Evolutionary conservation across 805 yeast genomes (phyloP), one percentile per base, ranked within the genome.

Genomic region (Blastobotrys attinorum): DNA sequence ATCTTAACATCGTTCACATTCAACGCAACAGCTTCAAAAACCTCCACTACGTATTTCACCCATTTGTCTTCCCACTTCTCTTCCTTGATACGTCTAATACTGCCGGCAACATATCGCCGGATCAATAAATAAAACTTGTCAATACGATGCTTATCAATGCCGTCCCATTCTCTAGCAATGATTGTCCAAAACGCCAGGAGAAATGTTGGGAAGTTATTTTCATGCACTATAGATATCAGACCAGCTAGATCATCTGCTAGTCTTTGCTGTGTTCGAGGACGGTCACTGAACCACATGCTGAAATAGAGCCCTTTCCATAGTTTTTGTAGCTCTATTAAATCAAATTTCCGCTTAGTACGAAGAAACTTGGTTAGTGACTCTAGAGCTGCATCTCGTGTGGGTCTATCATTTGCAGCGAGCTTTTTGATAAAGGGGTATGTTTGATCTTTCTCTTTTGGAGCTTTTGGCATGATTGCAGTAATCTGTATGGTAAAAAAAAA

Each of bases 201-300:
- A 59, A 88, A 87, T 4, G 57, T 55, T 43, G 67, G 51, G 59
- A 75, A 71, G 61, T 70, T 69, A 3, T 59, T 60, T 21, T 52
- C 53, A 39, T 56, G 49, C 66, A 72, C 62, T 8, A 52, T 39
- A n/a, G 49, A 48, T 23, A 67, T 49, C 27, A 79, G 56, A 22
- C 63, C 69, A 2, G 90, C 95, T 49, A 92, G 67, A 35, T 76
- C 78, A 39, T 72, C 74, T 2, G 96, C 95, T 31, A 92, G 67
- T 47, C 80, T 67, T 62, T 88, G 96, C 64, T 92, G 98, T 20
- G 95, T 92, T 55, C 83, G 72, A 22, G 96, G 95, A 58, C 89
- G 77, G 62, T 92, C 98, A 59, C 94, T 76, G 66, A 83, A 87
- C 97, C 98, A 92, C 95, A 92, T 86, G 8, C 95, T 77, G 59